A percentile compares a stretch with the other conserved stretches of the same genome.
phyloP scores from a whole-genome alignment of 306 rosid species.

The Dicorynia guianensis region DNA sequence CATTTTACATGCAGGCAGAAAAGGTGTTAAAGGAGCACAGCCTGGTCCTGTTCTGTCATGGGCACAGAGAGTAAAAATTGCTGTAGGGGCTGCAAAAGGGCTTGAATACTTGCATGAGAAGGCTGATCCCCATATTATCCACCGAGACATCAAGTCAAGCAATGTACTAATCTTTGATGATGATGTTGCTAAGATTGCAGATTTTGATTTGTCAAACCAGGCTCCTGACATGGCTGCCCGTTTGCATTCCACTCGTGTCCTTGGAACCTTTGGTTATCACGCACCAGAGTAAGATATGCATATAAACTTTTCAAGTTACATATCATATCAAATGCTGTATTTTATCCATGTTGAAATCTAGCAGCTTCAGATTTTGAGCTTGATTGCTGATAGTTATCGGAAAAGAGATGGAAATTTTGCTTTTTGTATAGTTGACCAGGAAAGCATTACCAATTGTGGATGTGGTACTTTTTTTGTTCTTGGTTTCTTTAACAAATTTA shows the following conservation, averaged over 20 bases:
- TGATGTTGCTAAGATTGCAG: conserved; percentile 91
- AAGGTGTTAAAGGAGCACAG: conserved; percentile 96
- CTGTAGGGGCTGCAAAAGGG: conserved; percentile 96
- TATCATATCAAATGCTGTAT: conserved; percentile 11
- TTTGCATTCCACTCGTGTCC: conserved; percentile 96
- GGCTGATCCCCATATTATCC: conserved; percentile 85
- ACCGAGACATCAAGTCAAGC: conserved; percentile 95
- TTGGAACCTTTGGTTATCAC: conserved; percentile 97
- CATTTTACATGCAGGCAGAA: conserved; percentile 70
- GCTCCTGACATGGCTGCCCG: conserved; percentile 99
- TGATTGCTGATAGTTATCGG: conserved; percentile 27
- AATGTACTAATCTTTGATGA: conserved; percentile 90
- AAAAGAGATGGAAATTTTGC: conserved; percentile 30
- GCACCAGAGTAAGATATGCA: conserved; percentile 87
- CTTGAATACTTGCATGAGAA: conserved; percentile 93
- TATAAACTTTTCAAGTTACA: conserved; percentile 14
- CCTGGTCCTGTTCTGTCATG: conserved; percentile 96
- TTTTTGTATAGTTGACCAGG: conserved; percentile 27
- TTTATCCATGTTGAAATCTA: conserved; percentile 27
- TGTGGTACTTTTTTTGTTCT: conserved; percentile 2
- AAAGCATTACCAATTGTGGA: conserved; percentile 8
- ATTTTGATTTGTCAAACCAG: conserved; percentile 95
- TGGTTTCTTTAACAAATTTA: conserved; percentile 27
- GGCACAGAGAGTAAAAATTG: conserved; percentile 94
- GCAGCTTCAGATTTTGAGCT: conserved; percentile 2